Evolutionary conservation across 2,329 filamentous ascomycete species (phyloP), one percentile per base, ranked within the genome.

Genomic region (Lecanicillium sp.): DNA sequence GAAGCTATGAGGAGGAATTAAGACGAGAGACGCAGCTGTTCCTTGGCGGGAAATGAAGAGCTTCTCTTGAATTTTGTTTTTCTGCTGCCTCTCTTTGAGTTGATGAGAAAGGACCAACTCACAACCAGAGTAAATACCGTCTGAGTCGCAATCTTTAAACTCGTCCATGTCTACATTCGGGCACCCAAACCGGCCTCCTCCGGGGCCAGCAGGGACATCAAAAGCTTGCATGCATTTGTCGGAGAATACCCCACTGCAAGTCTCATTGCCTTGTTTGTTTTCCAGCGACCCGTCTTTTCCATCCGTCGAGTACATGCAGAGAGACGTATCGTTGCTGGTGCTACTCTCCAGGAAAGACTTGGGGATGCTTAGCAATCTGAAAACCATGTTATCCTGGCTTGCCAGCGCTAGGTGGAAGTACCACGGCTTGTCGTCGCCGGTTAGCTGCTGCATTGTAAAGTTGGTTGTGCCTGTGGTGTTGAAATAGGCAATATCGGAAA

Each of bases 401-500:
- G 6, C 8, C 22, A 37, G 14, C 9, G 27, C 20, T 5, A 37
- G 16, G 35, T 37, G 25, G 27, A 19, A 30, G 17, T 30, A 37
- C 35, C 35, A 37, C 8, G 27, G 27, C 11, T 37, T 13, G 16
- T 20, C 27, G 27, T 22, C 16, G 27, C 35, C 35, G 12, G 35
- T 22, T 5, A 37, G 15, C 15, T 29, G 14, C 14, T 5, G 27
- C 35, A 29, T 4, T 16, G 35, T 30, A 22, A 37, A 37, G 16
- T 12, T 30, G 3, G 35, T 37, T 9, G 27, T 30, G 27, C 27
- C 27, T 13, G 35, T 37, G 12, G 85, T 85, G 52, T 95, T 88
- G 51, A 94, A 95, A 56, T 86, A 95, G 58, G n/a, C n/a, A n/a
- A n/a, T n/a, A n/a, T n/a, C n/a, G n/a, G n/a, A n/a, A n/a, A n/a